phyloP scores from a whole-genome alignment of 768 basidiomycete genomes.

The Multifurca ochricompacta region DNA sequence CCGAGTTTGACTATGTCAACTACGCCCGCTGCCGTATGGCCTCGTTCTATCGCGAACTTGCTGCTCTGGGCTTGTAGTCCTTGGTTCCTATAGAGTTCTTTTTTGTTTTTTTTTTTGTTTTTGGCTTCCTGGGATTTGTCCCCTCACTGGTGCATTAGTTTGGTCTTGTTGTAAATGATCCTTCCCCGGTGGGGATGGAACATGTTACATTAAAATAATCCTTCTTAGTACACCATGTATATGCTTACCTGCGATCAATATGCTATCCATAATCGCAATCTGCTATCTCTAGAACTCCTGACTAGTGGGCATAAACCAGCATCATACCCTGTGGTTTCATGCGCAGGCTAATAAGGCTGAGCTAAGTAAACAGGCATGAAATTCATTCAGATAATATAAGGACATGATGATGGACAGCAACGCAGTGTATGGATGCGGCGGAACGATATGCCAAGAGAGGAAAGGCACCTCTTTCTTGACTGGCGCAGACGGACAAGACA shows the following conservation, averaged over 20 bases:
- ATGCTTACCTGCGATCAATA: too few relatives aligned
- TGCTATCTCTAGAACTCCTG: too few relatives aligned
- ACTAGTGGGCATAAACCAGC: too few relatives aligned
- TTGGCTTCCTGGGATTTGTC: background rate
- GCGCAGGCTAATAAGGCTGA: background rate
- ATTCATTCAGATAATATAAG: conserved; percentile 29
- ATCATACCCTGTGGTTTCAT: background rate
- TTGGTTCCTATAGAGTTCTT: background rate
- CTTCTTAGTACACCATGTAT: too few relatives aligned
- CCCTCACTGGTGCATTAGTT: background rate
- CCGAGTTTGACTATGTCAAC: conserved; percentile 85
- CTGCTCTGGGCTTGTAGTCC: conserved; percentile 33
- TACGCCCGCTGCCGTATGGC: conserved; percentile 69
- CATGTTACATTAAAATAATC: too few relatives aligned
- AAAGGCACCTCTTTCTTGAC: conserved; percentile 23
- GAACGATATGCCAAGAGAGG: conserved; percentile 20
- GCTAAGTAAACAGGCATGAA: background rate
- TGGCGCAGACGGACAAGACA: conserved; percentile 24
- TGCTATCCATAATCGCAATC: too few relatives aligned
- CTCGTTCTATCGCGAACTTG: conserved; percentile 51
- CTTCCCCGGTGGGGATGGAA: background rate
- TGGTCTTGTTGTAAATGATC: background rate
- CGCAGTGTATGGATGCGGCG: conserved; percentile 15
- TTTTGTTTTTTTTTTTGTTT: background rate
- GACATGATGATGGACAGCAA: conserved; percentile 25